Evolutionary conservation across 306 rosid genomes (phyloP).

Genomic region (Quercus glauca): DNA sequence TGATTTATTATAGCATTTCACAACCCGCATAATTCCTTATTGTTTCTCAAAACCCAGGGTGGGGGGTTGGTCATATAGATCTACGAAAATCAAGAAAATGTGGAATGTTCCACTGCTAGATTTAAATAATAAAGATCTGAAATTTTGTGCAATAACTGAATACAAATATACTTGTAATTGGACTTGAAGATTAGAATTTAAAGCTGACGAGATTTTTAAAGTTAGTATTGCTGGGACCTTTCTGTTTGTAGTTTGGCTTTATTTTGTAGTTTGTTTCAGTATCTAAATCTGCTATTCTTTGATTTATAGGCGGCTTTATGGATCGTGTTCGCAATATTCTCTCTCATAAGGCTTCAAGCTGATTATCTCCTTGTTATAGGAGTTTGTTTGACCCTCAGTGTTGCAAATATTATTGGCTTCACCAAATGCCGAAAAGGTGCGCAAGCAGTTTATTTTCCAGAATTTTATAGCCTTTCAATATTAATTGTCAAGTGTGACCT

Average conservation of each 20-base stretch:
- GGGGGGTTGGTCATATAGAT: background rate
- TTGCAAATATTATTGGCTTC: slow-evolving; percentile 94
- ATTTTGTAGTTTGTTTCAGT: background rate
- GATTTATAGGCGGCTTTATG: slow-evolving; percentile 66
- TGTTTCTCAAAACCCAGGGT: no score
- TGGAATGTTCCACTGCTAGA: background rate
- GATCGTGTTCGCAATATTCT: slow-evolving; percentile 83
- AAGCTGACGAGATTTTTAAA: background rate
- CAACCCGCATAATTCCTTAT: background rate
- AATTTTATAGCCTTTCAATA: background rate
- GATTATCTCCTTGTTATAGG: slow-evolving; percentile 94
- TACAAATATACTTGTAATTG: background rate
- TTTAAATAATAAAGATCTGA: background rate
- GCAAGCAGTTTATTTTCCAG: slow-evolving; percentile 17
- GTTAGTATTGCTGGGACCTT: background rate
- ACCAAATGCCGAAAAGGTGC: slow-evolving; percentile 96
- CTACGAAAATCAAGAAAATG: background rate
- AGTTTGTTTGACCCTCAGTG: slow-evolving; percentile 91
- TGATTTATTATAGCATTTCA: slow-evolving; percentile 7
- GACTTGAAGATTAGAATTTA: background rate
- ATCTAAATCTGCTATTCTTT: slow-evolving; percentile 9
- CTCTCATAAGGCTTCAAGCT: slow-evolving; percentile 94
- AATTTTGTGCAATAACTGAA: background rate
- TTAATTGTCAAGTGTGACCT: background rate
- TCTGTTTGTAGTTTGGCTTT: background rate